Conservation (phyloP, 257 asterid species). For the Cordia subcordata region DNA sequence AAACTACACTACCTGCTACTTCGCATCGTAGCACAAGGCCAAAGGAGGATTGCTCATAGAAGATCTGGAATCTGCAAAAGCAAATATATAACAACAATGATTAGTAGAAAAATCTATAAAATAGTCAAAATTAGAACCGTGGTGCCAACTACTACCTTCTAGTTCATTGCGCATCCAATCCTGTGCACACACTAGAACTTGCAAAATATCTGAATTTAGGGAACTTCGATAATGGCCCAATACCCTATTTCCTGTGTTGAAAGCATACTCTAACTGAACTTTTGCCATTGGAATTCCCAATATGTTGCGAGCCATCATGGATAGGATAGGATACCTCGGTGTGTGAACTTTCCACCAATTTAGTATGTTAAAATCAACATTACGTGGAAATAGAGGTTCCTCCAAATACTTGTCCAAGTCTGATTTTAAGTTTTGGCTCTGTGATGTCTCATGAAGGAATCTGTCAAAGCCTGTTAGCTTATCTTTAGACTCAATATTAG, state of each 20-base stretch:
- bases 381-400: conserved; percentile 81
- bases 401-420: conserved; percentile 91
- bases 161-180: conserved; percentile 72
- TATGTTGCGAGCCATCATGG: conserved; percentile 88
- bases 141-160: conserved; percentile 38
- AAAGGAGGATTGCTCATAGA: conserved; percentile 18
- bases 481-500: conserved; percentile 25
- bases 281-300: conserved; percentile 85
- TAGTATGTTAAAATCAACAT: conserved; percentile 61
- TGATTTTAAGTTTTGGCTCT: conserved; percentile 50
- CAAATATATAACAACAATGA: conserved; percentile 16
- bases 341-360: conserved; percentile 98
- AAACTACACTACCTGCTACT: conserved; percentile 10
- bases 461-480: conserved; percentile 75
- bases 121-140: not conserved
- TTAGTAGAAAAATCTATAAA: conserved; percentile 4
- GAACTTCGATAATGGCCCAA: conserved; percentile 52
- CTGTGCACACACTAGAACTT: conserved; percentile 82
- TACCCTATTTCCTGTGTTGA: conserved; percentile 50
- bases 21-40: conserved; percentile 34
- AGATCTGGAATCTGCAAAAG: conserved; percentile 29
- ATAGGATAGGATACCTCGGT: conserved; percentile 76
- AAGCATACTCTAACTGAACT: conserved; percentile 45
- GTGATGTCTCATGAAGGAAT: conserved; percentile 60
- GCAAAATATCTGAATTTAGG: conserved; percentile 62